These are phyloP conservation scores for Talaromyces pinophilus DNA, from an alignment of 2,329 filamentous ascomycete species.

Conservation along the genomic window DNA sequence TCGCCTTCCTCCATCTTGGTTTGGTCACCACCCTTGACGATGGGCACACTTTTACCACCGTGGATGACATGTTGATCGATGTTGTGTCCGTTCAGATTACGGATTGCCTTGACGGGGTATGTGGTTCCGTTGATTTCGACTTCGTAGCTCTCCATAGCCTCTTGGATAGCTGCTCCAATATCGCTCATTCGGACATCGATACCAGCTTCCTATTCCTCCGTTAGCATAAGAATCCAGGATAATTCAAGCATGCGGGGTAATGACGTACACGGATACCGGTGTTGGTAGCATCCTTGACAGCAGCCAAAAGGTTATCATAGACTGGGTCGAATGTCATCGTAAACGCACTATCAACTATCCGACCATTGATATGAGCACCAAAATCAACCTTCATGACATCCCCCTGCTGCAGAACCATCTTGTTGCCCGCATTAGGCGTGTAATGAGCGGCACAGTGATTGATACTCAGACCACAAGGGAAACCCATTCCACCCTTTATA, in stretches of 20 bases:
- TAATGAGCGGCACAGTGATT: slow-evolving; percentile 87
- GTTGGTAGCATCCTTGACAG: slow-evolving; percentile 69
- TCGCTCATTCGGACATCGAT: slow-evolving; percentile 89
- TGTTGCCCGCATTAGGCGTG: slow-evolving; percentile 84
- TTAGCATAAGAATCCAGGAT: background rate
- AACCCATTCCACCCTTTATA: slow-evolving; percentile 78
- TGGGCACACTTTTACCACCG: slow-evolving; percentile 87
- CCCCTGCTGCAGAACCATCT: slow-evolving; percentile 64
- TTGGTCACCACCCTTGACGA: slow-evolving; percentile 82
- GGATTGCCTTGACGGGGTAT: slow-evolving; percentile 79
- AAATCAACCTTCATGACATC: slow-evolving; percentile 76
- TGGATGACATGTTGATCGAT: slow-evolving; percentile 89
- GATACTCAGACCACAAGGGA: slow-evolving; percentile 79
- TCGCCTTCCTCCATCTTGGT: slow-evolving; percentile 99
- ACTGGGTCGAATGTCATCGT: slow-evolving; percentile 68
- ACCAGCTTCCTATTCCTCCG: slow-evolving; percentile 68
- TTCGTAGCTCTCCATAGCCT: slow-evolving; percentile 92
- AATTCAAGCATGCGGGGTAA: background rate
- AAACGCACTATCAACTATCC: slow-evolving; percentile 71
- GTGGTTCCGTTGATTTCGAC: slow-evolving; percentile 77
- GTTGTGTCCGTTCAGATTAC: slow-evolving; percentile 85
- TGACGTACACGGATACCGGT: slow-evolving; percentile 66
- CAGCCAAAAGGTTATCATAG: slow-evolving; percentile 67
- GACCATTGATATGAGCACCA: slow-evolving; percentile 69
- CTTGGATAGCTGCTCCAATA: slow-evolving; percentile 80